Percentiles rank a stretch among this genome's conserved stretches.
phyloP scores from a whole-genome alignment of 1,284 basidiomycete genomes.

The Ceratobasidium sp. region DNA sequence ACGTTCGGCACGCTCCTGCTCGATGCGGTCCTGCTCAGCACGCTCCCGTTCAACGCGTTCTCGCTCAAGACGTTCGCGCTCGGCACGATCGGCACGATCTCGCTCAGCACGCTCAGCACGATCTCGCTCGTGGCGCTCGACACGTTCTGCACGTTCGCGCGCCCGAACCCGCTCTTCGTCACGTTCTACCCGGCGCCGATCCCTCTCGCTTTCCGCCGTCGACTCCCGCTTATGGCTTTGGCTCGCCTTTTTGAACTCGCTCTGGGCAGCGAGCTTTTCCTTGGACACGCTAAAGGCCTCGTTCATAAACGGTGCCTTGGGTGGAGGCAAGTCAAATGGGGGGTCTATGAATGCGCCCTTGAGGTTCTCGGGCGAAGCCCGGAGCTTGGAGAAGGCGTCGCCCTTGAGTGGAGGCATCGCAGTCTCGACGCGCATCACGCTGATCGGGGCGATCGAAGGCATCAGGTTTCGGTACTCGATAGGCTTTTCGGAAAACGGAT shows the following conservation, averaged over 20 bases:
- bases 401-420: not conserved
- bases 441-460: constrained; percentile 26
- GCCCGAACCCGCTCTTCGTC: not conserved
- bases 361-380: constrained; percentile 8
- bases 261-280: constrained; percentile 31
- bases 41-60: constrained; percentile 8
- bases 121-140: constrained; percentile 12
- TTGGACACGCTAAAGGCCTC: constrained; percentile 38
- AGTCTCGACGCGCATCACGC: constrained; percentile 34
- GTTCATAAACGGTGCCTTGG: constrained; percentile 31
- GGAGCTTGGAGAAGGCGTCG: not conserved
- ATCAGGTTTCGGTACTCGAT: constrained; percentile 32
- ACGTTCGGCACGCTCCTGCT: constrained; percentile 15
- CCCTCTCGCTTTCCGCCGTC: constrained; percentile 27
- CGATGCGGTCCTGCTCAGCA: not conserved
- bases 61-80: constrained; percentile 21
- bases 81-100: not conserved
- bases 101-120: constrained; percentile 14
- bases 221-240: constrained; percentile 23
- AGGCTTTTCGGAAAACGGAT: constrained; percentile 37
- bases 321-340: not conserved
- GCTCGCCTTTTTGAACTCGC: constrained; percentile 36
- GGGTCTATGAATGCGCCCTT: constrained; percentile 14
- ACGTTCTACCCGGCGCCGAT: constrained; percentile 6
- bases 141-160: constrained; percentile 22